Evolutionary conservation across 768 basidiomycete genomes (phyloP), one percentile per base, ranked within the genome.

Genomic region (Lactarius vividus): DNA sequence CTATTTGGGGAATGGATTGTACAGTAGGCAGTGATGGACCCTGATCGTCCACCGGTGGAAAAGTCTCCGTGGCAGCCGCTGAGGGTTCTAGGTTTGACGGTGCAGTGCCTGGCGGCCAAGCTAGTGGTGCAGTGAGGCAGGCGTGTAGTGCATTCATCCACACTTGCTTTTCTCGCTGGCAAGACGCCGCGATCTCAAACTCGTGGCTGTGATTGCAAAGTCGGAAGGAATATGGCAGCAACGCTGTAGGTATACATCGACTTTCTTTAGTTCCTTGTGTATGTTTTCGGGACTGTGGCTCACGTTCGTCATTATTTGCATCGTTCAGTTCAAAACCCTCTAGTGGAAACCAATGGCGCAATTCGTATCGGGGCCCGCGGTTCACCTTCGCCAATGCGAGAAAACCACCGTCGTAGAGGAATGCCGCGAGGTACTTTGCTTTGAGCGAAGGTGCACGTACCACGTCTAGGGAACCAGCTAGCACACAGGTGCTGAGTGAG

Each of bases 341-440:
- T 26, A 97, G 77, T 46, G 86, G 84, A 72, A 98, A 89, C 91
- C 94, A 98, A 74, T 96, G 90, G 66, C 82, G 85, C 20, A 94
- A 87, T 72, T 96, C 93, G 72, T 97, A 99, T 39, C 80, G 80
- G 74, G 82, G 91, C 70, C 79, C 80, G 64, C 84, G 82, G 77
- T 92, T 94, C 46, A 95, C 88, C 78, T 96, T 98, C 69, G 87
- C 92, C 54, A 99, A 78, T 26, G 97, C 82, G 44, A 98, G 76
- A 74, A 94, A 98, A 13, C 91, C 94, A 13, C 90, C 88, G 40
- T 82, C 78, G 72, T 95, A 99, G 53, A 99, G 78, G 76, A 99
- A 96, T 20, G 89, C 91, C 35, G 92, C 95, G 29, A 93, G 82
- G 75, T 97, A 98, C 76, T 92, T 93, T 28, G 75, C 73, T 26